A percentile compares a stretch with the other conserved stretches of the same genome.
Evolutionary conservation across 2,329 filamentous ascomycete genomes (phyloP).

Genomic region (Achaetomium macrosporum): DNA sequence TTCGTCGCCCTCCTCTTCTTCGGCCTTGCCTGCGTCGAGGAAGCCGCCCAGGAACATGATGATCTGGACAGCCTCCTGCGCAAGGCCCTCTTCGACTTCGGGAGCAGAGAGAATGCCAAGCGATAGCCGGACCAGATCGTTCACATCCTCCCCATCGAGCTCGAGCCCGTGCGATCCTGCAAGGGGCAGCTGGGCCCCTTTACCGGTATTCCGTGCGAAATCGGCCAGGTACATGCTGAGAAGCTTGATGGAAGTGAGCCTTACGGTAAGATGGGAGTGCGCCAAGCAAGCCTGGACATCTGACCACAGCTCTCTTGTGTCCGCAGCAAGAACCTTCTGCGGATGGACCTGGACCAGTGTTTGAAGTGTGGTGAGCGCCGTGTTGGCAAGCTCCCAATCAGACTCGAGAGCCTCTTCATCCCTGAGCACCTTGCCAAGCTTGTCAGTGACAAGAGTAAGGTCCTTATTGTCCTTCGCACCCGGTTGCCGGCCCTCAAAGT

Average conservation of each 20-base stretch:
- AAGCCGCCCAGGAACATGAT: conserved; percentile 71
- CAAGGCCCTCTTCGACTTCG: conserved; percentile 66
- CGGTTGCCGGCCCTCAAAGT: conserved; percentile 64
- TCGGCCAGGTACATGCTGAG: conserved; percentile 74
- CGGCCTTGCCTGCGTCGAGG: conserved; percentile 41
- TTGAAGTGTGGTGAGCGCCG: conserved; percentile 62
- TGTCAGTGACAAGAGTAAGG: conserved; percentile 54
- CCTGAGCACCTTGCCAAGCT: conserved; percentile 47
- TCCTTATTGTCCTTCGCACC: conserved; percentile 60
- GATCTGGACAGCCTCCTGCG: conserved; percentile 72
- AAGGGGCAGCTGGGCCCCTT: conserved; percentile 51
- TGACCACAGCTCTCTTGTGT: conserved; percentile 63
- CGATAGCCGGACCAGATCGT: conserved; percentile 47
- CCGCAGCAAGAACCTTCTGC: conserved; percentile 53
- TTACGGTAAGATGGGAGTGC: conserved; percentile 67
- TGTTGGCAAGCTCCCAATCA: conserved; percentile 69
- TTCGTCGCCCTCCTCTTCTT: conserved; percentile 35
- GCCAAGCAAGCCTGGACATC: conserved; percentile 62
- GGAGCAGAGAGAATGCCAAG: conserved; percentile 54
- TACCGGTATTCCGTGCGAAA: conserved; percentile 60
- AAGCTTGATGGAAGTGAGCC: conserved; percentile 68
- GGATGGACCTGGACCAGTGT: conserved; percentile 64
- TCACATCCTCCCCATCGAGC: conserved; percentile 59
- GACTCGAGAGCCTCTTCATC: conserved; percentile 47
- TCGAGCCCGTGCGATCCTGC: conserved; percentile 64